Conservation (phyloP, 2,329 filamentous ascomycete species). For the Lachnellula suecica region DNA sequence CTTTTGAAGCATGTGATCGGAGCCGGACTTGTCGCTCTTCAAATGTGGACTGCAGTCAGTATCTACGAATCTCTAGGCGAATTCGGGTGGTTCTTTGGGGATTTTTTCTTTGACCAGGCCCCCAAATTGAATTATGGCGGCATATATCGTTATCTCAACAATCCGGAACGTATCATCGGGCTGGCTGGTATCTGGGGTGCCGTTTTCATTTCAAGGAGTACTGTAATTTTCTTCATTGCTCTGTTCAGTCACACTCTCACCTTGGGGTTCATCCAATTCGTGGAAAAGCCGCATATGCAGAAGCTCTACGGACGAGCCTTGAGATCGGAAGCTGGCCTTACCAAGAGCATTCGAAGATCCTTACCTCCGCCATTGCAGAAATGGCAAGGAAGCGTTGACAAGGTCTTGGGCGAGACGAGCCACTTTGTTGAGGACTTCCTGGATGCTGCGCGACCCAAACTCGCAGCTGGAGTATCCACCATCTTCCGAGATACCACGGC, state of each 20-base stretch:
- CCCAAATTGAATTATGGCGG: conserved; percentile 92
- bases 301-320: conserved; percentile 89
- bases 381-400: conserved; percentile 84
- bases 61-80: conserved; percentile 96
- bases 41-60: conserved; percentile 89
- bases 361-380: conserved; percentile 80
- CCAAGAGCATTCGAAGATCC: conserved; percentile 85
- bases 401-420: conserved; percentile 79
- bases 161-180: conserved; percentile 91
- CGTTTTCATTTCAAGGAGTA: conserved; percentile 89
- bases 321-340: conserved; percentile 83
- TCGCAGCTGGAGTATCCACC: conserved; percentile 81
- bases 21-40: conserved; percentile 74
- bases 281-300: conserved; percentile 97
- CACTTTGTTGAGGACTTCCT: conserved; percentile 91
- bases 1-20: conserved; percentile 87
- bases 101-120: conserved; percentile 93
- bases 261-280: conserved; percentile 83
- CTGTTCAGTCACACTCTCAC: conserved; percentile 83
- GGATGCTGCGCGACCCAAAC: conserved; percentile 79
- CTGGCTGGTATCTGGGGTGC: conserved; percentile 95
- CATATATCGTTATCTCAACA: conserved; percentile 98
- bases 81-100: conserved; percentile 98
- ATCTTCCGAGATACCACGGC: conserved; percentile 86
- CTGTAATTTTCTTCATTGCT: conserved; percentile 82